Conservation (phyloP, 768 basidiomycete genomes). For the Gloeopeniophorella convolvens region DNA sequence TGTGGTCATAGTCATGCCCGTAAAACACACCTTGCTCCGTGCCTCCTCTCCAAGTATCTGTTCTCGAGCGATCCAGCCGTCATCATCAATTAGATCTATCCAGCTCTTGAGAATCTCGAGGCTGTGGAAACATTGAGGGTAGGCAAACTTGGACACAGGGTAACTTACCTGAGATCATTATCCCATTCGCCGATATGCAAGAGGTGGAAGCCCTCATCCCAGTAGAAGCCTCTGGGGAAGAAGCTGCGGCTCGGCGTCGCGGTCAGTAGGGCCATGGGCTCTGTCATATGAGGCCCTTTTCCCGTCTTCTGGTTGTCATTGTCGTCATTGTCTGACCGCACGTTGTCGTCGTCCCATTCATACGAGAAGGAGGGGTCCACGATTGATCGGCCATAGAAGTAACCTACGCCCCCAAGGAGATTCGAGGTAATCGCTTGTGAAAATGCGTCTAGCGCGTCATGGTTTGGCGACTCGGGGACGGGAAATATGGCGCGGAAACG, state of each 20-base stretch:
- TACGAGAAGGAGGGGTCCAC: constrained; percentile 80
- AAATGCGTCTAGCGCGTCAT: constrained; percentile 54
- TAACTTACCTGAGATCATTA: constrained; percentile 65
- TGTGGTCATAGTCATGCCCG: neutral
- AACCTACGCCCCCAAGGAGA: constrained; percentile 88
- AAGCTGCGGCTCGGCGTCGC: constrained; percentile 95
- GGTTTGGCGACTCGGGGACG: constrained; percentile 46
- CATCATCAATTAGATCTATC: constrained; percentile 85
- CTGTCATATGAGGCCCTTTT: constrained; percentile 60
- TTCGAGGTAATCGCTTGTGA: constrained; percentile 89
- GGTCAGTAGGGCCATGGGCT: constrained; percentile 72
- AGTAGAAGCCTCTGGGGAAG: constrained; percentile 97
- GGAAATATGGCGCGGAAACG: constrained; percentile 73
- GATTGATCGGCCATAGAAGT: constrained; percentile 89
- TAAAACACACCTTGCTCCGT: constrained; percentile 66
- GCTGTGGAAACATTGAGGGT: constrained; percentile 32
- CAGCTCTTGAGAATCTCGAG: constrained; percentile 86
- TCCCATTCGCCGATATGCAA: constrained; percentile 91
- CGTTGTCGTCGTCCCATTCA: constrained; percentile 78
- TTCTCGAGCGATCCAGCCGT: constrained; percentile 95
- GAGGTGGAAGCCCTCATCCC: constrained; percentile 98
- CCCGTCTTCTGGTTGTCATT: constrained; percentile 36
- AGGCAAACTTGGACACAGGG: neutral
- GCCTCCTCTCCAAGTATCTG: constrained; percentile 97
- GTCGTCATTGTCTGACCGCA: constrained; percentile 35